Percentiles rank a stretch among this genome's conserved stretches.
Evolutionary conservation across 2,329 filamentous ascomycete genomes (phyloP).

Genomic region (Geosmithia flava): DNA sequence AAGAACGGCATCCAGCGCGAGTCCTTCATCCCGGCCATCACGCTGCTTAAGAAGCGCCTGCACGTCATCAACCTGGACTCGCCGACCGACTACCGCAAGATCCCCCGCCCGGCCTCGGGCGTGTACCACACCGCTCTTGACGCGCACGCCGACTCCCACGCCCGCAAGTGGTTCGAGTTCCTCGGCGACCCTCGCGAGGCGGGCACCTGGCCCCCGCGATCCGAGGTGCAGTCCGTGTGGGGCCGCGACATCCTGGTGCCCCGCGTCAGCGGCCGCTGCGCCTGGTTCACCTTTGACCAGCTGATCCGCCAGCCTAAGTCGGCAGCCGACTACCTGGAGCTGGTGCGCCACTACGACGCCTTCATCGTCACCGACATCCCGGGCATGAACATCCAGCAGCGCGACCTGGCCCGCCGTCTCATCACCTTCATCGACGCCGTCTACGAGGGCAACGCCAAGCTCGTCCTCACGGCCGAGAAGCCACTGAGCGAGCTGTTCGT

Average conservation of each 20-base stretch:
- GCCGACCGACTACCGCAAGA: constrained; percentile 92
- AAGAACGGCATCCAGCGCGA: constrained; percentile 96
- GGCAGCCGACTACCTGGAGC: constrained; percentile 88
- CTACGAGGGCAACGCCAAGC: constrained; percentile 85
- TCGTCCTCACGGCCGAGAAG: constrained; percentile 83
- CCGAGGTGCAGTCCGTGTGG: constrained; percentile 76
- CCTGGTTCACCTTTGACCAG: constrained; percentile 87
- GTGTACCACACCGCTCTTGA: constrained; percentile 90
- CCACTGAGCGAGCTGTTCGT: constrained; percentile 80
- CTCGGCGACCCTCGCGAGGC: constrained; percentile 74
- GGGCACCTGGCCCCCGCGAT: constrained; percentile 30
- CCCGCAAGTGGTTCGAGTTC: constrained; percentile 91
- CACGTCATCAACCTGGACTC: constrained; percentile 92
- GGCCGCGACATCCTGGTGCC: constrained; percentile 83
- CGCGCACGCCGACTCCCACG: constrained; percentile 62
- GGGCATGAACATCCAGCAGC: constrained; percentile 75
- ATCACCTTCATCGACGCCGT: constrained; percentile 97
- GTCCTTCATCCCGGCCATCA: constrained; percentile 90
- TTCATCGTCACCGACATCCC: constrained; percentile 89
- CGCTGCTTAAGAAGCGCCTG: constrained; percentile 72
- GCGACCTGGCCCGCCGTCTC: constrained; percentile 82
- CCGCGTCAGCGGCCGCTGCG: constrained; percentile 73
- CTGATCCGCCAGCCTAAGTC: constrained; percentile 80
- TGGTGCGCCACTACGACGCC: constrained; percentile 79
- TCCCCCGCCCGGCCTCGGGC: constrained; percentile 80